Evolutionary conservation across 208 protist genomes (phyloP), one percentile per base, ranked within the genome.

Genomic region (Tetramitus jugosus): DNA sequence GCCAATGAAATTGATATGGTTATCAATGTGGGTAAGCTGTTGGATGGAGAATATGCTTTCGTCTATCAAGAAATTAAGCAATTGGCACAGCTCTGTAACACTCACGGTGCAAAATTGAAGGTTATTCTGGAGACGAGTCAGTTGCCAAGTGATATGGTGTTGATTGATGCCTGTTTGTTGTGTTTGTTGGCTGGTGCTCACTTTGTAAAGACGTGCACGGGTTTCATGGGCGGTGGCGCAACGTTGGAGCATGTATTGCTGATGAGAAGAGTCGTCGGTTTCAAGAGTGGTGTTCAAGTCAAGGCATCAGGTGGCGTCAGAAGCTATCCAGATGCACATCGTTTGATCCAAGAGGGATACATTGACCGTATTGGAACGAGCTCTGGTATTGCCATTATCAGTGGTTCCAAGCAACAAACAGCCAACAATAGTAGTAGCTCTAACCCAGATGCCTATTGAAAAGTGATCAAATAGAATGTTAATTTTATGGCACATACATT

Each of bases 161-260:
- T 96, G 78, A 90, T 95, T 62, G 94, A 96, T 79, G 84, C 79
- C 26, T 91, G 79, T 60, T 89, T 97, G 33, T 75, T 96, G 23
- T 87, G 81, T 35, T 87, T 90, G 8, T 84, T 91, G 2, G 92
- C 91, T 10, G 90, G 88, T 17, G 94, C 92, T 2, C 77, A 80
- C n/a, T 97, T 90, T 76, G 93, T 97, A 67, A 97, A 97, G 85
- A 97, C 94, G 0, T 95, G 91, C 6, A 97, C 94, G 26, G 94
- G 94, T 17, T 96, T 97, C 81, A 88, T 86, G 80, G 91, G 84
- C 10, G 87, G 83, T 62, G 94, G 93, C 20, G 90, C 94, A 17
- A 95, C 89, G 3, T 86, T 86, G 2, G 90, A 95, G 84, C 85
- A 82, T 45, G 82, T 96, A 33, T 85, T 90, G 72, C 71, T 97